Conservation (phyloP, 2,329 filamentous ascomycete species). For the Coniochaeta sp. region DNA sequence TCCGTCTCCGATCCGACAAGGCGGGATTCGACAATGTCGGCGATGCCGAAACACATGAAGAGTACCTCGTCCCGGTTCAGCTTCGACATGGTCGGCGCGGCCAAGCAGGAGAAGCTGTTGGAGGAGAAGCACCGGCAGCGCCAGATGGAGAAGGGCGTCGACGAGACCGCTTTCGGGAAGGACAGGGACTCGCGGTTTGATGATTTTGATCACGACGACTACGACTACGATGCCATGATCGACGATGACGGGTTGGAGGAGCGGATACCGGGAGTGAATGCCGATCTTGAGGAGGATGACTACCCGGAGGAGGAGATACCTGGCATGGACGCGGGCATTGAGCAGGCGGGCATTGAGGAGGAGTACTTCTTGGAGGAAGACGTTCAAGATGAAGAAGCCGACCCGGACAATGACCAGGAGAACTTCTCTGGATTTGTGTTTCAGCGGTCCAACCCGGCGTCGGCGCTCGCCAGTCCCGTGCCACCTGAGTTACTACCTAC, state of each 20-base stretch:
- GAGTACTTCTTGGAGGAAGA: slow-evolving; percentile 29
- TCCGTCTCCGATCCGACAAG: slow-evolving; percentile 43
- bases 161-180: slow-evolving; percentile 23
- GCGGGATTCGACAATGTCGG: slow-evolving; percentile 34
- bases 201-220: slow-evolving; percentile 54
- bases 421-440: slow-evolving; percentile 56
- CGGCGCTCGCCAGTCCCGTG: slow-evolving; percentile 42
- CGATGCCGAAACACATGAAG: slow-evolving; percentile 59
- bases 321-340: slow-evolving; percentile 32
- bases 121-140: slow-evolving; percentile 67
- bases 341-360: slow-evolving; percentile 25
- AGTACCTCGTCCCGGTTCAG: slow-evolving; percentile 76
- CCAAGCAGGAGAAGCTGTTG: slow-evolving; percentile 59
- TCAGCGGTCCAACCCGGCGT: slow-evolving; percentile 45
- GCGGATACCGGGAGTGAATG: slow-evolving; percentile 52
- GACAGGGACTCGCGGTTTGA: slow-evolving; percentile 48
- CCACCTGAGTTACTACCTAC: slow-evolving; percentile 40
- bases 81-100: slow-evolving; percentile 70
- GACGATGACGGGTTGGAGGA: slow-evolving; percentile 61
- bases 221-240: slow-evolving; percentile 58
- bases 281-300: slow-evolving; percentile 27
- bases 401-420: slow-evolving; percentile 50
- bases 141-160: slow-evolving; percentile 52
- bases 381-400: slow-evolving; percentile 23
- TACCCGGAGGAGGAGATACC: slow-evolving; percentile 57